phyloP scores from a whole-genome alignment of 768 basidiomycete genomes.

The Tulasnella sp. region DNA sequence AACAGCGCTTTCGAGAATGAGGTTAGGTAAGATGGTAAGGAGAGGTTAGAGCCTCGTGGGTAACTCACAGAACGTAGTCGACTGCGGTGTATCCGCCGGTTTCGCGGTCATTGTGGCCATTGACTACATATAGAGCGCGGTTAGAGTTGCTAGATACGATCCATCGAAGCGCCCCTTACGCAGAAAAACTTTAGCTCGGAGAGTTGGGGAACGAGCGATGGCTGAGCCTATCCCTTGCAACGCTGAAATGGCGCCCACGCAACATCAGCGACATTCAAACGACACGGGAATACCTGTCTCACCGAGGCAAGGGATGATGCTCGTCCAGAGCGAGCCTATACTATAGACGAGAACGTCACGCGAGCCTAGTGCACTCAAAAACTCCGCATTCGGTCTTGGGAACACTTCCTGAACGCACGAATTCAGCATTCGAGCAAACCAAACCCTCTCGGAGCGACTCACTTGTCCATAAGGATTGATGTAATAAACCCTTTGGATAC shows the following conservation, averaged over 20 bases:
- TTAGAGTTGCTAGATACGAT: too few species aligned
- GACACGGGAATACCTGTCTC: not conserved
- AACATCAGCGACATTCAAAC: not conserved
- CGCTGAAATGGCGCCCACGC: slow-evolving; percentile 26
- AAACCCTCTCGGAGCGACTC: not conserved
- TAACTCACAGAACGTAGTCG: slow-evolving; percentile 64
- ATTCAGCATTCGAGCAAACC: not conserved
- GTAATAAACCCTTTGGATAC: slow-evolving; percentile 64
- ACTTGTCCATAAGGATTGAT: slow-evolving; percentile 77
- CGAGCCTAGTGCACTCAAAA: slow-evolving; percentile 46
- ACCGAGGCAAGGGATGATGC: slow-evolving; percentile 77
- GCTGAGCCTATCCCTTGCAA: slow-evolving; percentile 65
- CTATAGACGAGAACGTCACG: slow-evolving; percentile 75
- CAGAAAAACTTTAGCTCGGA: slow-evolving; percentile 76
- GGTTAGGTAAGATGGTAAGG: not conserved
- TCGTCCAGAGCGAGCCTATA: slow-evolving; percentile 92
- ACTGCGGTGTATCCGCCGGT: slow-evolving; percentile 74
- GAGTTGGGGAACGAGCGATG: slow-evolving; percentile 59
- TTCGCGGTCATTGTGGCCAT: slow-evolving; percentile 79
- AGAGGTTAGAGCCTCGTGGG: not conserved
- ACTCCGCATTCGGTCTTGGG: slow-evolving; percentile 76
- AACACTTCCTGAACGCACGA: slow-evolving; percentile 50
- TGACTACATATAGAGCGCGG: too few species aligned
- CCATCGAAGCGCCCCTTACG: slow-evolving; percentile 35
- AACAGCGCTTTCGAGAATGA: not conserved